A percentile compares a stretch with the other conserved stretches of the same genome.
Conservation (phyloP, 2,329 filamentous ascomycete species). For the Beauveria pseudobassiana region DNA sequence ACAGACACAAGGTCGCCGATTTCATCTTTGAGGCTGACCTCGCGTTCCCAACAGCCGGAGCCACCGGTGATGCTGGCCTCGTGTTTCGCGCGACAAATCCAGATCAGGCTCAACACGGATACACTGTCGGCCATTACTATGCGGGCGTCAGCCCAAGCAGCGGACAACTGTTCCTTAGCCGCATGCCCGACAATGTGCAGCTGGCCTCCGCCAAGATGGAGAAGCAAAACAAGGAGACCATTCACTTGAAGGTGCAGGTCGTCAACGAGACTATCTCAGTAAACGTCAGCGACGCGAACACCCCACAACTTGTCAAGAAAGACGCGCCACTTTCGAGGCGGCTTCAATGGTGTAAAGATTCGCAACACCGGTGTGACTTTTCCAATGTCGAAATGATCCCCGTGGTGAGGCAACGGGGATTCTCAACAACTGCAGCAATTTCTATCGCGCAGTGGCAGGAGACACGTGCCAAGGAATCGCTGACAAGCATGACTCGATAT, state of each 20-base stretch:
- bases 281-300: background rate
- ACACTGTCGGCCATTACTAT: background rate
- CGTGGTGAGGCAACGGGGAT: conserved; percentile 12
- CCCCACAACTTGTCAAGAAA: background rate
- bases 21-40: background rate
- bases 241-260: background rate
- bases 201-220: background rate
- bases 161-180: background rate
- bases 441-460: conserved; percentile 8
- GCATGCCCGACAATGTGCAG: background rate
- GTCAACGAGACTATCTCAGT: background rate
- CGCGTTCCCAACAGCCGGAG: background rate
- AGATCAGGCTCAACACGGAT: background rate
- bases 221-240: background rate
- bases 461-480: conserved; percentile 8
- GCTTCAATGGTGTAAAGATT: background rate
- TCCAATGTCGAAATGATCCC: conserved; percentile 3
- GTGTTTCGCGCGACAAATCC: background rate
- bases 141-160: background rate
- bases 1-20: background rate
- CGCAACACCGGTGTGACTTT: background rate
- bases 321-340: background rate
- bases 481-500: background rate
- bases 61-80: background rate
- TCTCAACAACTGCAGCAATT: conserved; percentile 10